These are phyloP conservation scores for Ceratocystis variospora DNA, from an alignment of 2,329 filamentous ascomycete species.

Conservation along the genomic window DNA sequence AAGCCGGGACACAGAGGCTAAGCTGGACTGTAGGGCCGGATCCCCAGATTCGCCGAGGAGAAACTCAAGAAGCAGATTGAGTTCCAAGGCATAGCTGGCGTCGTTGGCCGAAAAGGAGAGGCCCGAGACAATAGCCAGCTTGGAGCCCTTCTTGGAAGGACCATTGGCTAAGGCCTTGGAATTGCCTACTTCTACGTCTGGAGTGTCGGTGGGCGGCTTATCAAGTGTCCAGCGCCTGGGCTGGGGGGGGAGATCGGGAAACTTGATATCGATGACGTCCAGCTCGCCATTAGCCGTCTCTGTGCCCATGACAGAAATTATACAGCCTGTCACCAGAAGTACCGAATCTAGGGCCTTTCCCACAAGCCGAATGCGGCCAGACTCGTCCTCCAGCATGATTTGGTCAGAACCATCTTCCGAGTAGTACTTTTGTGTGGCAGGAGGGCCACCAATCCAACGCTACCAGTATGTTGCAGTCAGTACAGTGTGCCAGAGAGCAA, in stretches of 20 bases:
- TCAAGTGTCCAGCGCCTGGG: slow-evolving; percentile 64
- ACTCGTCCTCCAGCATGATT: slow-evolving; percentile 90
- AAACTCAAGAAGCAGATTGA: slow-evolving; percentile 72
- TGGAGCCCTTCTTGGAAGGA: slow-evolving; percentile 39
- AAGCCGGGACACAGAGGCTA: slow-evolving; percentile 62
- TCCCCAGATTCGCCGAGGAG: slow-evolving; percentile 69
- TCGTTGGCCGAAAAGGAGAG: slow-evolving; percentile 67
- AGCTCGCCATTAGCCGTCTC: slow-evolving; percentile 88
- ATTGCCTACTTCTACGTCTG: slow-evolving; percentile 46
- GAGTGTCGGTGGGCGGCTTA: slow-evolving; percentile 31
- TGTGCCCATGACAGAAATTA: slow-evolving; percentile 86
- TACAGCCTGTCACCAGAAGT: slow-evolving; percentile 78
- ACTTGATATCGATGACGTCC: slow-evolving; percentile 77
- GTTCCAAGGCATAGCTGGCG: slow-evolving; percentile 55
- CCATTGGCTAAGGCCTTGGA: slow-evolving; percentile 23
- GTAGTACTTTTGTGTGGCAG: slow-evolving; percentile 62
- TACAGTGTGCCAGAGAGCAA: not conserved
- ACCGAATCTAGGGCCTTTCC: slow-evolving; percentile 54
- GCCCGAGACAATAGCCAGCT: slow-evolving; percentile 66
- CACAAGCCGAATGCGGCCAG: slow-evolving; percentile 67
- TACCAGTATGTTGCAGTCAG: slow-evolving; percentile 26
- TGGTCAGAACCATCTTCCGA: slow-evolving; percentile 46
- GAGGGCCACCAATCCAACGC: slow-evolving; percentile 80
- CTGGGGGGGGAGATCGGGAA: slow-evolving; percentile 75
- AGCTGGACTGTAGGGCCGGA: slow-evolving; percentile 41